phyloP scores from a whole-genome alignment of 768 basidiomycete genomes.

The Auricularia cornea region DNA sequence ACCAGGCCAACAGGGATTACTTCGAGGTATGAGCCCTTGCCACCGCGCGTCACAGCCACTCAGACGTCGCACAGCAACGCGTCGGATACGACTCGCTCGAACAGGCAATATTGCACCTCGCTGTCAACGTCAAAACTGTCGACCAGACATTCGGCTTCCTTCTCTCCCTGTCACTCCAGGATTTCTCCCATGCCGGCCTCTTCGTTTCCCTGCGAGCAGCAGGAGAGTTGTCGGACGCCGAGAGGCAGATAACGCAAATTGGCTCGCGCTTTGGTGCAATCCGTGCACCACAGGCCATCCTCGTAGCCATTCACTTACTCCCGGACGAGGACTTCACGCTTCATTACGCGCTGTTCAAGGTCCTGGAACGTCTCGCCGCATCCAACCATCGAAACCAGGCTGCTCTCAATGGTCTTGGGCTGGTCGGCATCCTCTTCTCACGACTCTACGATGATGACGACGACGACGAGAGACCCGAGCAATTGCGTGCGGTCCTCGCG shows the following conservation, averaged over 20 bases:
- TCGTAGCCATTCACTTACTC: slow-evolving; percentile 48
- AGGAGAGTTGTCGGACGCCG: not conserved
- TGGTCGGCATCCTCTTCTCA: slow-evolving; percentile 46
- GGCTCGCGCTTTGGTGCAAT: slow-evolving; percentile 39
- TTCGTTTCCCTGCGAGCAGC: slow-evolving; percentile 39
- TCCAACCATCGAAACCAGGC: slow-evolving; percentile 64
- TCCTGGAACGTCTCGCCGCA: slow-evolving; percentile 54
- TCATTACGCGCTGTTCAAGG: slow-evolving; percentile 47
- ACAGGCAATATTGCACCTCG: slow-evolving; percentile 48
- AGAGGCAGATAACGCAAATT: slow-evolving; percentile 30
- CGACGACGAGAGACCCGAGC: slow-evolving; percentile 4
- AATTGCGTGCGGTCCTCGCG: slow-evolving; percentile 30
- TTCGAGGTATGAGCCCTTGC: slow-evolving; percentile 47
- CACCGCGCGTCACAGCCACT: slow-evolving; percentile 1
- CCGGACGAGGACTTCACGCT: slow-evolving; percentile 26
- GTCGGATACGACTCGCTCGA: slow-evolving; percentile 62
- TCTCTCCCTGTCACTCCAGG: slow-evolving; percentile 55
- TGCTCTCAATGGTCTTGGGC: slow-evolving; percentile 49
- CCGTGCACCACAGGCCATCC: slow-evolving; percentile 50
- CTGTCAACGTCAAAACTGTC: slow-evolving; percentile 36
- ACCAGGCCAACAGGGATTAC: slow-evolving; percentile 48
- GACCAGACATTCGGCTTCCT: slow-evolving; percentile 59
- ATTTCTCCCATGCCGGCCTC: slow-evolving; percentile 49
- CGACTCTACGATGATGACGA: slow-evolving; percentile 28
- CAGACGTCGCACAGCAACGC: slow-evolving; percentile 28